These are phyloP conservation scores for Porphyrellus sp. DNA, from an alignment of 1,284 basidiomycete genomes.

Conservation along the genomic window DNA sequence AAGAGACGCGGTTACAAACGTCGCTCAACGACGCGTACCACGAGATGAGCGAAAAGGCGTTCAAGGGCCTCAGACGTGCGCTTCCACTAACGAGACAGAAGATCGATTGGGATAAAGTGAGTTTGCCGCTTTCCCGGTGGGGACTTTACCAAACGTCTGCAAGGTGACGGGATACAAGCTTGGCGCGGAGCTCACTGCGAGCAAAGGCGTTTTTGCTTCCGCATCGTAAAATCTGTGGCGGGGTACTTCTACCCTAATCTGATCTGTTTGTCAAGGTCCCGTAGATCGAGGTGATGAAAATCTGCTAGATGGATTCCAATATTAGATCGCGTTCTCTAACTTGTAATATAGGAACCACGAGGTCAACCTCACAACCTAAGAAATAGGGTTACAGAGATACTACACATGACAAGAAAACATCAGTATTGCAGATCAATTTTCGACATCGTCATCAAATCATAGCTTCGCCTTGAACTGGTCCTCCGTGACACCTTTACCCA, in stretches of 20 bases:
- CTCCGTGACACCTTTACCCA: constrained; percentile 94
- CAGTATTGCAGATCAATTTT: not conserved
- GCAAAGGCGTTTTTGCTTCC: constrained; percentile 57
- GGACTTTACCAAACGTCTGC: not conserved
- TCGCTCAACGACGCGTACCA: constrained; percentile 79
- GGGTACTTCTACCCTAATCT: not conserved
- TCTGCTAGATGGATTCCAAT: constrained; percentile 1
- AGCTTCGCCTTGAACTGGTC: constrained; percentile 74
- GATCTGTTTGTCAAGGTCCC: not conserved
- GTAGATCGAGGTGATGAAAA: constrained; percentile 6
- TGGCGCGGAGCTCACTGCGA: constrained; percentile 76
- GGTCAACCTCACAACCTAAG: not conserved
- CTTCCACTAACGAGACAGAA: constrained; percentile 91
- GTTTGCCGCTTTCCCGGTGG: constrained; percentile 14
- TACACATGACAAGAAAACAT: not conserved
- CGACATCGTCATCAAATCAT: constrained; percentile 32
- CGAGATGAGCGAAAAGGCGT: constrained; percentile 87
- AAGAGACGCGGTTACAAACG: constrained; percentile 75
- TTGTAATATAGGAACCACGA: not conserved
- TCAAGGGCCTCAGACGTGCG: constrained; percentile 84
- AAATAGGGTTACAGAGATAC: constrained; percentile 10
- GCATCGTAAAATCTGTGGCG: constrained; percentile 28
- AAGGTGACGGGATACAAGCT: constrained; percentile 84
- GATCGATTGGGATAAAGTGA: constrained; percentile 90
- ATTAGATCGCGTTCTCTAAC: not conserved